Percentiles rank a stretch among this genome's conserved stretches.
Conservation (phyloP, 441 rosid species). For the Jatropha multifida region DNA sequence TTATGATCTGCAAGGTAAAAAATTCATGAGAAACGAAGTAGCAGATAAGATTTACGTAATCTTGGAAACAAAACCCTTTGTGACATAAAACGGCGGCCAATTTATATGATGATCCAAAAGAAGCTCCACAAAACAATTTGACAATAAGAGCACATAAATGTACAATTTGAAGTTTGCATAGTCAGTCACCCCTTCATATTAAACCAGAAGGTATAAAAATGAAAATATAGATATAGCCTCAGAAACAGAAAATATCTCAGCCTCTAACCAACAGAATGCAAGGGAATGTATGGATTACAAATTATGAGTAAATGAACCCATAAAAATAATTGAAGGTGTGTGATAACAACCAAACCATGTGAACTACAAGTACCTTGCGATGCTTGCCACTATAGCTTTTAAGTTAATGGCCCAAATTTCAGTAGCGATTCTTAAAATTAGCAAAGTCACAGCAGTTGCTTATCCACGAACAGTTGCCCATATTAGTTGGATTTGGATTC, state of each 20-base stretch:
- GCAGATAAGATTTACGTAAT: neutral
- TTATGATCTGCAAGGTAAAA: constrained; percentile 54
- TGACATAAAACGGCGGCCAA: neutral
- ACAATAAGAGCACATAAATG: no score
- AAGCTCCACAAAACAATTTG: neutral
- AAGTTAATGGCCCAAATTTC: neutral
- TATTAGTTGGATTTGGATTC: neutral
- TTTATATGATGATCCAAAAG: neutral
- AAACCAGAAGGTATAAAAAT: neutral
- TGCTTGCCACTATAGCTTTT: neutral
- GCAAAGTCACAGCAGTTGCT: neutral
- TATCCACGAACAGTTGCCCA: neutral
- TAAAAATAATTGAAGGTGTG: no score
- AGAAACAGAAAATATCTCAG: neutral
- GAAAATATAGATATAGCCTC: neutral
- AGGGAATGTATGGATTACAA: neutral
- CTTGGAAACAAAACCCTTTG: neutral
- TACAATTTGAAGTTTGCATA: neutral
- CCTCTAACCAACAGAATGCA: neutral
- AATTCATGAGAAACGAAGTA: neutral
- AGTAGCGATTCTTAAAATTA: neutral
- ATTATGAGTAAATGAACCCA: neutral
- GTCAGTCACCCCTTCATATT: neutral
- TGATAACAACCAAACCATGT: neutral
- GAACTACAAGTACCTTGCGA: no score